These are phyloP conservation scores for Nidula niveotomentosa DNA, from an alignment of 1,284 basidiomycete species.

Conservation along the genomic window DNA sequence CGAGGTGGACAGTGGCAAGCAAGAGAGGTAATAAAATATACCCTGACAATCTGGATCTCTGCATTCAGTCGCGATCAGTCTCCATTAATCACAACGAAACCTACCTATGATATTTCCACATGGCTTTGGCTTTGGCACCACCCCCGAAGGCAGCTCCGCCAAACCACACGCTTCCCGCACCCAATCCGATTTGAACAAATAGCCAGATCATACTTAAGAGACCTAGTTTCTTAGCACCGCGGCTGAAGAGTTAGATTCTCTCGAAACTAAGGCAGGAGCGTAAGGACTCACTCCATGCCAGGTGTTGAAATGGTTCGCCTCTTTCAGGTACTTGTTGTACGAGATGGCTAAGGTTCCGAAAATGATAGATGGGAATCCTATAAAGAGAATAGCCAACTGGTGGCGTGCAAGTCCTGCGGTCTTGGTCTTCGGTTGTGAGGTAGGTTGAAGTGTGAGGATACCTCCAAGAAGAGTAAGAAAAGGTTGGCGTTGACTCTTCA, in stretches of 20 bases:
- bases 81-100: conserved; percentile 4
- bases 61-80: too few species aligned
- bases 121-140: conserved; percentile 56
- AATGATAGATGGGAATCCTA: conserved; percentile 54
- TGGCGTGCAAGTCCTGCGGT: conserved; percentile 63
- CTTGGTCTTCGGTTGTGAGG: conserved; percentile 64
- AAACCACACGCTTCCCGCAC: conserved; percentile 71
- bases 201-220: conserved; percentile 55
- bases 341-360: conserved; percentile 55
- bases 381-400: conserved; percentile 52
- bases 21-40: conserved; percentile 59
- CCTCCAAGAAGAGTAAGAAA: conserved; percentile 33
- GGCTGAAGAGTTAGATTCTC: too few species aligned
- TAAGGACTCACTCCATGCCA: conserved; percentile 65
- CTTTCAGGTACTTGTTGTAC: conserved; percentile 50
- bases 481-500: too few species aligned
- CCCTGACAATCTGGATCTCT: conserved; percentile 52
- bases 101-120: conserved; percentile 81
- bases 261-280: too few species aligned
- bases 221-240: conserved; percentile 47
- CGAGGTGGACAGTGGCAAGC: conserved; percentile 58
- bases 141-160: conserved; percentile 64
- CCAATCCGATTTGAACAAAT: conserved; percentile 51
- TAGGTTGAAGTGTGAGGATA: conserved; percentile 76
- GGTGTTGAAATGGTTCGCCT: conserved; percentile 52